Base-by-base conservation (phyloP, 495 filamentous ascomycete genomes). In the Amniculicola lignicola region DNA sequence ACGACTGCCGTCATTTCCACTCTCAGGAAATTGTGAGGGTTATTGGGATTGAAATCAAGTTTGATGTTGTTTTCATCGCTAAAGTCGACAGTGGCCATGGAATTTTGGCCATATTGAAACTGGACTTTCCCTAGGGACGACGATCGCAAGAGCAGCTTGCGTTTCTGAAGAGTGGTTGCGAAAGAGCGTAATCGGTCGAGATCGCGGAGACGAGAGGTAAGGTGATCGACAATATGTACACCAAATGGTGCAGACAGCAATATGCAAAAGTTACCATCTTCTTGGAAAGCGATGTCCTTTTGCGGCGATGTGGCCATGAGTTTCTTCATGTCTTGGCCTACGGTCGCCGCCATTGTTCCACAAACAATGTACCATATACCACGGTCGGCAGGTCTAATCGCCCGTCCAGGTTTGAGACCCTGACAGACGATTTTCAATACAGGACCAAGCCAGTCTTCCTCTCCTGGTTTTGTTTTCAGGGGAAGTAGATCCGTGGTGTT, bases 21-120 rank as follows among this genome's bases (percentile, higher is more conserved):
- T 29, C 80, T 72, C 16, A 90, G 82, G 14, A 86, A 81, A 38
- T 85, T 74, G 66, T 95, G 90, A 0, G 91, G 91, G 57, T 89
- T 95, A 12, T 74, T 74, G 18, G 65, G 63, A 18, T 84, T 79
- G 19, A 97, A 73, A 11, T 63, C 53, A 10, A 89, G 57, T 42
- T 43, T 63, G 65, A 73, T 62, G 19, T 67, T 48, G 3, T 29
- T 38, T 28, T 69, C 64, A 10, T 51, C 54, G 10, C 56, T 37
- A 55, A 77, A 76, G 41, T 61, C 47, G 25, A 78, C 61, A 21
- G 63, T 66, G 5, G 71, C 73, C 9, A 12, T 57, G n/a, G n/a
- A 29, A 11, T 25, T 25, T 29, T 54, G 37, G 44, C 42, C 28
- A 24, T 91, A 91, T 1, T 71, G 77, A 70, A 91, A 86, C 9